Conservation (phyloP, 306 rosid genomes). For the Luffa acutangula region DNA sequence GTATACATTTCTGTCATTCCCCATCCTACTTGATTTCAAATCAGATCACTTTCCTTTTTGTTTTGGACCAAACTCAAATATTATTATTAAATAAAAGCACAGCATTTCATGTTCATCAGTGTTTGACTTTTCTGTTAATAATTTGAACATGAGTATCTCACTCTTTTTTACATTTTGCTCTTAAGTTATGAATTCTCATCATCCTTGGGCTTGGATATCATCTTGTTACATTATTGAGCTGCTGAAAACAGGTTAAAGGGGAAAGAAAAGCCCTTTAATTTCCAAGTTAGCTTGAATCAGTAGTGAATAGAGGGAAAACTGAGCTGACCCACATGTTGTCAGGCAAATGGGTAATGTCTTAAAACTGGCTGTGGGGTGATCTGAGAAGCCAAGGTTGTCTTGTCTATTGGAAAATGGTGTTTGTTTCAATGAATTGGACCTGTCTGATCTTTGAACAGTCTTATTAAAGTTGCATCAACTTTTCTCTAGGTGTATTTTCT, state of each 20-base stretch:
- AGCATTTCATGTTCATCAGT: background rate
- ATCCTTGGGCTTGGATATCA: background rate
- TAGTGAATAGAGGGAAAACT: background rate
- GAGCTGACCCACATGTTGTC: background rate
- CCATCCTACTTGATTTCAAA: conserved; percentile 5
- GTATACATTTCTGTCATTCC: background rate
- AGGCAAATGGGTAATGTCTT: background rate
- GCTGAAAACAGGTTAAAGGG: background rate
- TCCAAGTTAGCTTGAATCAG: background rate
- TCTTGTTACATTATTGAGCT: background rate
- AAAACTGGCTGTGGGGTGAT: background rate
- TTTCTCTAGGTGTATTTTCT: background rate
- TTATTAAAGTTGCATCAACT: background rate
- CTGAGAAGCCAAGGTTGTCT: background rate
- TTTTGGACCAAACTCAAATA: conserved; percentile 5
- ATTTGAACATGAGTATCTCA: background rate
- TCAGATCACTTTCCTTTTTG: conserved; percentile 1
- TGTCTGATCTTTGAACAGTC: background rate
- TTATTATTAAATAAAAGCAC: conserved; percentile 10
- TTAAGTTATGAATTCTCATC: background rate
- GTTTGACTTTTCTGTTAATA: background rate
- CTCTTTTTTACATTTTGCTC: background rate
- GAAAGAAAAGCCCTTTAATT: background rate
- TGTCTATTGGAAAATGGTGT: background rate
- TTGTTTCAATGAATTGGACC: background rate